Conservation (phyloP, 2,329 filamentous ascomycete genomes). For the Aspergillus novofumigatus region DNA sequence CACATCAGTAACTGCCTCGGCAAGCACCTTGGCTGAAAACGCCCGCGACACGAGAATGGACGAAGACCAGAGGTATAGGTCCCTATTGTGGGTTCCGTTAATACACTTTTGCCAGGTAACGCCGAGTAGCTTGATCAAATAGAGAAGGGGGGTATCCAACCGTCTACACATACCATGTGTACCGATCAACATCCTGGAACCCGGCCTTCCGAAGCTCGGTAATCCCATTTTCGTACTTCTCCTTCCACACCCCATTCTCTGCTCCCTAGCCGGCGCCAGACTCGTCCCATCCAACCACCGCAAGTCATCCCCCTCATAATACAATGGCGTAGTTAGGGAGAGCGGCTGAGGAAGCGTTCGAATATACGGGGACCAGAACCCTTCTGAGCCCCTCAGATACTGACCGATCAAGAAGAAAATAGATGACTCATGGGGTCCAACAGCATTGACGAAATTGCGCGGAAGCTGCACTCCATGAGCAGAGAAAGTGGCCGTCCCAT, state of each 20-base stretch:
- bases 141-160: neutral
- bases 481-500: slow-evolving; percentile 17
- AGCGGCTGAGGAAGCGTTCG: slow-evolving; percentile 60
- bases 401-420: slow-evolving; percentile 68
- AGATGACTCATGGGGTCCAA: slow-evolving; percentile 57
- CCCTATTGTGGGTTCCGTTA: slow-evolving; percentile 23
- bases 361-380: slow-evolving; percentile 68
- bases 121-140: slow-evolving; percentile 5
- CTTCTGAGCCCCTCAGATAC: slow-evolving; percentile 54
- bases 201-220: slow-evolving; percentile 27
- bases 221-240: slow-evolving; percentile 34
- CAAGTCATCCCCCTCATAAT: slow-evolving; percentile 60
- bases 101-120: neutral
- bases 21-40: slow-evolving; percentile 42
- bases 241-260: slow-evolving; percentile 33
- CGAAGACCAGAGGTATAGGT: slow-evolving; percentile 44
- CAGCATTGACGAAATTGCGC: slow-evolving; percentile 44
- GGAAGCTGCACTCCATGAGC: slow-evolving; percentile 45
- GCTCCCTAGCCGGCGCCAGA: slow-evolving; percentile 30
- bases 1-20: slow-evolving; percentile 30
- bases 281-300: slow-evolving; percentile 43
- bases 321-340: slow-evolving; percentile 58
- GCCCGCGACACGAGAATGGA: slow-evolving; percentile 43
- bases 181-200: slow-evolving; percentile 28
- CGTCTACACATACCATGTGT: slow-evolving; percentile 34